Base-by-base conservation (phyloP, 495 filamentous ascomycete species). In the Aspergillus kassunensis region DNA sequence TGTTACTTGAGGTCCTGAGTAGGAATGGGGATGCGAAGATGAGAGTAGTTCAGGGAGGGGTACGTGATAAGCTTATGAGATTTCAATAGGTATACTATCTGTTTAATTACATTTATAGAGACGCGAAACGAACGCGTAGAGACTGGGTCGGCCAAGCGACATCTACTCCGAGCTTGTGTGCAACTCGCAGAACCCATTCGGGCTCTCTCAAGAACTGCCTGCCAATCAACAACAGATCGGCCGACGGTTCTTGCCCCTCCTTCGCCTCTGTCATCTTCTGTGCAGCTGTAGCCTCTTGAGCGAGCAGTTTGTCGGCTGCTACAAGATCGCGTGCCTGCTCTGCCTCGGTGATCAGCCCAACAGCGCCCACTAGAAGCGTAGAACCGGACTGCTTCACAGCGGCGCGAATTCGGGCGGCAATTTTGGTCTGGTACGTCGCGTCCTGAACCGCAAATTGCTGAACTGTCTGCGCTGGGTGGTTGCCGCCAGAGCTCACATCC, bases 401-500 rank as follows among this genome's bases (percentile, higher is more conserved):
- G 16, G 11, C 8, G 6, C 30, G 27, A 20, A 46, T 46, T 7
- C 27, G 27, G 4, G n/a, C 25, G 5, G 44, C 44, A 21, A 33
- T 46, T 18, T 18, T 20, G 2, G 27, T 34, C 8, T 46, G 44
- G 6, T 21, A n/a, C n/a, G n/a, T n/a, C n/a, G n/a, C n/a, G 1
- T 45, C 27, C 15, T 18, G 13, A 1, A 12, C 4, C 6, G n/a
- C 12, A 12, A 45, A 18, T 16, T 7, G 6, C 1, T 4, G 6
- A 19, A 31, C 27, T 12, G 7, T 10, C 3, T 16, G 30, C 4
- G 25, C 25, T 11, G n/a, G 11, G 29, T 46, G 44, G 6, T 46
- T 46, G 1, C 84, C 86, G 15, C 82, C 86, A 8, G 68, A 73
- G 40, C 77, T 81, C 19, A 87, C 76, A 58, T 89, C 86, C 11